A percentile compares a stretch with the other conserved stretches of the same genome.
phyloP scores from a whole-genome alignment of 2,329 filamentous ascomycete genomes.

The Botrytis elliptica region DNA sequence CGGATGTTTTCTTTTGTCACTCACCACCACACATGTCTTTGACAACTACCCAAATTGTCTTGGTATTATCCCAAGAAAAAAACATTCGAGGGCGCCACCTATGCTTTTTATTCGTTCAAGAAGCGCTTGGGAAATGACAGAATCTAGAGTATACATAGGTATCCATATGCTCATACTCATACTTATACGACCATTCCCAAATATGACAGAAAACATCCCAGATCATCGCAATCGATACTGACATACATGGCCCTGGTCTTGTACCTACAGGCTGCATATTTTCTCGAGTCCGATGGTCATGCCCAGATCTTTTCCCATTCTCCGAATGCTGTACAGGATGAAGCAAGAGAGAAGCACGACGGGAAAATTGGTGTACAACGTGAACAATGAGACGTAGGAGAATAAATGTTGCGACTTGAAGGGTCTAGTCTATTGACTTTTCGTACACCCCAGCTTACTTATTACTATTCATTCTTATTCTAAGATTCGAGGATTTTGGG shows the following conservation, averaged over 20 bases:
- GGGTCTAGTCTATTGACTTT: conserved; percentile 2
- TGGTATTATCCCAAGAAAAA: neutral
- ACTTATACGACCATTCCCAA: neutral
- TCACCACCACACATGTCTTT: conserved; percentile 5
- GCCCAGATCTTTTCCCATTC: conserved; percentile 1
- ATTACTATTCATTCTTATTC: neutral
- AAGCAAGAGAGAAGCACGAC: conserved; percentile 9
- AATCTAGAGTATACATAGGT: neutral
- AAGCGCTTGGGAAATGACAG: conserved; percentile 16
- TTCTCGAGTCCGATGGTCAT: conserved; percentile 18
- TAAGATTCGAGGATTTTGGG: neutral
- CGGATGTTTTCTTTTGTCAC: conserved; percentile 11
- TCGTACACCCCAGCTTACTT: neutral
- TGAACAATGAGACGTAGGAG: neutral
- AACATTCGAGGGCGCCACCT: neutral
- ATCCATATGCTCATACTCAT: neutral
- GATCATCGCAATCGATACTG: neutral
- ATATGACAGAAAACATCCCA: neutral
- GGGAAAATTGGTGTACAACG: conserved; percentile 2
- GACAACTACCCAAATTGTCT: conserved; percentile 4
- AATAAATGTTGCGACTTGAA: neutral
- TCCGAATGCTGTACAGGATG: conserved; percentile 12
- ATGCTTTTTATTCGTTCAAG: neutral
- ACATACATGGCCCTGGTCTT: conserved; percentile 5
- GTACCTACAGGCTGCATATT: conserved; percentile 17